A percentile compares a stretch with the other conserved stretches of the same genome.
Evolutionary conservation across 2,329 filamentous ascomycete species (phyloP).

Genomic region (Gnomoniopsis smithogilvyi): DNA sequence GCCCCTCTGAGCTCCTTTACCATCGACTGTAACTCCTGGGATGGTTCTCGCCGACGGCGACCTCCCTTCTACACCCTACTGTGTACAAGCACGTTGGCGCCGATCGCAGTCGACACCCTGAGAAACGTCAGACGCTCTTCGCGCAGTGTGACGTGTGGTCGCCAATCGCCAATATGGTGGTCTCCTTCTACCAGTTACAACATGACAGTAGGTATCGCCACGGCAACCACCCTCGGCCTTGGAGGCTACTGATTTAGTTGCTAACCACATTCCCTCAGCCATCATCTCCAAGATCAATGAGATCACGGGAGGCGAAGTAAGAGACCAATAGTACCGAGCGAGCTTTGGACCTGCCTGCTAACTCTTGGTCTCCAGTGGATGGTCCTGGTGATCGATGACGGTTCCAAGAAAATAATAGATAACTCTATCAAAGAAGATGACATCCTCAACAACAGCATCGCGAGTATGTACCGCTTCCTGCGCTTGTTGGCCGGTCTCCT

Average conservation of each 20-base stretch:
- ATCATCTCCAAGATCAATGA: slow-evolving; percentile 72
- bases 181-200: slow-evolving; percentile 83
- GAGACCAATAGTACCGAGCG: slow-evolving; percentile 25
- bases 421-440: slow-evolving; percentile 94
- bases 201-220: slow-evolving; percentile 58
- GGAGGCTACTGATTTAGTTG: neutral
- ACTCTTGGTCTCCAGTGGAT: slow-evolving; percentile 69
- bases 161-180: slow-evolving; percentile 66
- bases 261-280: slow-evolving; percentile 41
- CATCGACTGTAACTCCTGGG: neutral
- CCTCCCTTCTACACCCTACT: neutral
- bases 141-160: slow-evolving; percentile 21
- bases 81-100: neutral
- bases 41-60: neutral
- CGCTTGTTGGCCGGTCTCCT: neutral
- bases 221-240: neutral
- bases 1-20: neutral
- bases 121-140: slow-evolving; percentile 6
- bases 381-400: slow-evolving; percentile 85
- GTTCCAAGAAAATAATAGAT: slow-evolving; percentile 80
- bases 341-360: neutral
- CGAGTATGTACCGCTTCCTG: slow-evolving; percentile 60
- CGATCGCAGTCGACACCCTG: neutral
- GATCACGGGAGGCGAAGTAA: slow-evolving; percentile 78
- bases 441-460: slow-evolving; percentile 93